A percentile compares a stretch with the other conserved stretches of the same genome.
phyloP scores from a whole-genome alignment of 495 filamentous ascomycete genomes.

The Penicillium mononematosum region DNA sequence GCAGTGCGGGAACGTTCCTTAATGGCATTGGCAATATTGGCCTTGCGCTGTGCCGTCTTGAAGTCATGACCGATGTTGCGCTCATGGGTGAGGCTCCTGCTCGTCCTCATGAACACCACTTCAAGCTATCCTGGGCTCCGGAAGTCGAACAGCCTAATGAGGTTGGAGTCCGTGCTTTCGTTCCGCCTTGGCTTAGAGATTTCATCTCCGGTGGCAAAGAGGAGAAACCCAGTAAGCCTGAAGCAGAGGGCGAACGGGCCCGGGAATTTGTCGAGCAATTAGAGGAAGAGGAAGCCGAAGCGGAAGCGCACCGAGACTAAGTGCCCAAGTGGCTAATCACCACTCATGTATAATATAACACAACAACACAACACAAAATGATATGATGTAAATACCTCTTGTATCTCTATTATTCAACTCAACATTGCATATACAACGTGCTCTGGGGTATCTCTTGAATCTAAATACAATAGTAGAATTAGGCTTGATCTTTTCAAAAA shows the following conservation, averaged over 20 bases:
- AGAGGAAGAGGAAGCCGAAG: constrained; percentile 38
- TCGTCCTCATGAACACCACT: constrained; percentile 53
- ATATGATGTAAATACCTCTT: constrained; percentile 18
- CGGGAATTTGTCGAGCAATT: constrained; percentile 42
- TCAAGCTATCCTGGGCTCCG: constrained; percentile 49
- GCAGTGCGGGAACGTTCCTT: constrained; percentile 76
- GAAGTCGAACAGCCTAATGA: constrained; percentile 38
- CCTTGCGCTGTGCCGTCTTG: constrained; percentile 81
- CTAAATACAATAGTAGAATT: not conserved
- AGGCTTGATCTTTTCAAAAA: not conserved
- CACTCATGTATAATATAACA: constrained; percentile 28
- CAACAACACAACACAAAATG: constrained; percentile 8
- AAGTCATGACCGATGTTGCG: constrained; percentile 77
- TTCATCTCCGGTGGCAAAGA: constrained; percentile 36
- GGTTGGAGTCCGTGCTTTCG: constrained; percentile 78
- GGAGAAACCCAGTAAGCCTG: constrained; percentile 26
- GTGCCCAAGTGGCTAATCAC: not conserved
- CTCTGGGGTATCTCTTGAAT: constrained; percentile 17
- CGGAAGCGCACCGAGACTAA: constrained; percentile 2
- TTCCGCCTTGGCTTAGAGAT: constrained; percentile 71
- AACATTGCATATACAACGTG: constrained; percentile 3
- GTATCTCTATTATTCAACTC: constrained; percentile 14
- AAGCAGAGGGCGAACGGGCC: constrained; percentile 34
- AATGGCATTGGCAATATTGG: constrained; percentile 78
- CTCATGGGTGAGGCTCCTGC: constrained; percentile 61